Base-by-base conservation (phyloP, 805 yeast genomes). In the Priceomyces castillae region DNA sequence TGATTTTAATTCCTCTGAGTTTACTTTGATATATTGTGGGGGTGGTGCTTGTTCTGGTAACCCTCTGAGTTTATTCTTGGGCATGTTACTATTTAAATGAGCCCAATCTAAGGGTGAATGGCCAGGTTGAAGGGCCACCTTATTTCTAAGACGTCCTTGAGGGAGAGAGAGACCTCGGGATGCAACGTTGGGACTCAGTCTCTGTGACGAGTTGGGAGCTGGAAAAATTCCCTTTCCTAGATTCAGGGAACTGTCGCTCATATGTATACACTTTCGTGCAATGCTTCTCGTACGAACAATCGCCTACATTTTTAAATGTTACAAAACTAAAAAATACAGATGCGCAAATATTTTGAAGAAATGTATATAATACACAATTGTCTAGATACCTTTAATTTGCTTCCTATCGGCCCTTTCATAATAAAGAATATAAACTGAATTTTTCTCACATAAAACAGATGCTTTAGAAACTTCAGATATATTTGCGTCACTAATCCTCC, bases 71-170 rank as follows among this genome's bases (percentile, higher is more conserved):
- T 79, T 71, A 45, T 64, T 58, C 7, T 75, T 76, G 0, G 72
- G 65, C 4, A 57, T 49, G 5, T 73, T 65, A 11, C 65, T 57
- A 41, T 79, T 81, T 20, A 79, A 58, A 7, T 72, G 62, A 11
- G 90, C 95, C 96, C 96, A 88, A 58, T 88, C 96, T 47, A 88
- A 62, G 0, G 95, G 90, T 2, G 96, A 88, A 56, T 82, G 87
- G 1, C 95, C 95, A 0, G 94, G 95, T 34, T 75, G 69, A 14
- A 88, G 69, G 0, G 64, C 71, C 3, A 87, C 90, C 53, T 88
- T 86, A 7, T 54, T 49, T 2, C 73, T 40, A 16, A 43, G 49
- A 23, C 38, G 49, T 15, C 49, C 40, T 9, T 49, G 46, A 3
- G 37, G 37, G 6, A 31, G 20, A 4, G 35, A 7, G 52, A 57